phyloP scores from a whole-genome alignment of 2,329 filamentous ascomycete genomes.

The Purpureocillium lavendulum region DNA sequence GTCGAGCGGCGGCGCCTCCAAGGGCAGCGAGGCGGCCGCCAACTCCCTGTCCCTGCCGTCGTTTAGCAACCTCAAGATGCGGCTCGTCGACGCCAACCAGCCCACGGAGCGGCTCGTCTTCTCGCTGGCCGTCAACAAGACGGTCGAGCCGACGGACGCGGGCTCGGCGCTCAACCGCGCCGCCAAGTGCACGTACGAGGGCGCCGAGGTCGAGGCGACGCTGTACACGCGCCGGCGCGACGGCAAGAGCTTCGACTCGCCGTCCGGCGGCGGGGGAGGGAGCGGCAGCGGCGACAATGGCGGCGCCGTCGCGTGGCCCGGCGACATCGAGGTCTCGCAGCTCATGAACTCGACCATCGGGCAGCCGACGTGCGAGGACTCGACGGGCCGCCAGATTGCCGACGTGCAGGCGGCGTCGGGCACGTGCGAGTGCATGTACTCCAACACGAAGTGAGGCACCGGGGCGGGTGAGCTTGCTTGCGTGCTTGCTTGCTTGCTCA shows the following conservation, averaged over 20 bases:
- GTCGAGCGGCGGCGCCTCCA: too few species aligned
- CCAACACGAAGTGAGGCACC: constrained; percentile 13
- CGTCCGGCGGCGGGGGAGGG: too few species aligned
- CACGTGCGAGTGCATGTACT: constrained; percentile 30
- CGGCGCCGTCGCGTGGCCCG: constrained; percentile 40
- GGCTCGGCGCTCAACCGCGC: constrained; percentile 33
- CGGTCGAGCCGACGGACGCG: constrained; percentile 37
- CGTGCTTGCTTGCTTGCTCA: too few species aligned
- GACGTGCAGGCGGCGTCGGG: constrained; percentile 25
- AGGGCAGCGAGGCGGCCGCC: constrained; percentile 16
- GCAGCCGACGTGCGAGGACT: constrained; percentile 45
- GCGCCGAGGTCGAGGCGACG: constrained; percentile 45
- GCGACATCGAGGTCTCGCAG: constrained; percentile 47
- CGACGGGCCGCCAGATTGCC: constrained; percentile 24
- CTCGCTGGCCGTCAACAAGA: constrained; percentile 41
- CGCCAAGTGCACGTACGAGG: constrained; percentile 49
- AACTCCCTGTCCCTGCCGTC: constrained; percentile 44
- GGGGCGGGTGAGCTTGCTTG: too few species aligned
- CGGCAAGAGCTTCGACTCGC: constrained; percentile 8
- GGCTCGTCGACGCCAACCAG: constrained; percentile 36
- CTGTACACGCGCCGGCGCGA: constrained; percentile 46
- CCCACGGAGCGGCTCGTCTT: constrained; percentile 51
- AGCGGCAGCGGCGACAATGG: too few species aligned
- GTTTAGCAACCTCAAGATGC: constrained; percentile 44
- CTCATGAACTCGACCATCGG: constrained; percentile 28